phyloP scores from a whole-genome alignment of 1,284 basidiomycete species.

The Austroboletus novae-zelandiae region DNA sequence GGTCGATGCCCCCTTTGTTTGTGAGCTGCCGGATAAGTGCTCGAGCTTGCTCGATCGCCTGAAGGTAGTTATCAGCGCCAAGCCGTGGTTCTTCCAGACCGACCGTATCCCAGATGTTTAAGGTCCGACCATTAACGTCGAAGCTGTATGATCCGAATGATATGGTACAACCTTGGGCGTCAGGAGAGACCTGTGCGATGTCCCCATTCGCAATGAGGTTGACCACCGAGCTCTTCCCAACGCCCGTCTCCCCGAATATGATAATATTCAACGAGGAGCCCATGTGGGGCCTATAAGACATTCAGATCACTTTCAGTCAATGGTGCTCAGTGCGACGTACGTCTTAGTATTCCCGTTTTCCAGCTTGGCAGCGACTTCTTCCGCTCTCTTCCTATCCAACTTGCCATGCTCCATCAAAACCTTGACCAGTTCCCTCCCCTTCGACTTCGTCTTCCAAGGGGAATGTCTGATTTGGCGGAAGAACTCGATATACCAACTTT shows the following conservation, averaged over 20 bases:
- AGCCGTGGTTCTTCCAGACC: conserved; percentile 38
- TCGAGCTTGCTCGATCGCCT: conserved; percentile 37
- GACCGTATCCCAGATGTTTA: conserved; percentile 39
- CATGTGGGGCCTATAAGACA: background rate
- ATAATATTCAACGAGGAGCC: conserved; percentile 27
- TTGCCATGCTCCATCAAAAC: conserved; percentile 29
- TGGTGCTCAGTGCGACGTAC: background rate
- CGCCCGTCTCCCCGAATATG: conserved; percentile 33
- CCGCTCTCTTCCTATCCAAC: conserved; percentile 18
- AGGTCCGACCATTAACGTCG: conserved; percentile 5
- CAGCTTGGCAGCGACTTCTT: conserved; percentile 21
- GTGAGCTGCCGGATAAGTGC: conserved; percentile 33
- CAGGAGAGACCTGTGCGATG: conserved; percentile 26
- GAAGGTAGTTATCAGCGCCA: conserved; percentile 23
- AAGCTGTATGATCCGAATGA: conserved; percentile 27
- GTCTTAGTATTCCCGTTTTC: background rate
- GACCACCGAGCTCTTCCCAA: conserved; percentile 34
- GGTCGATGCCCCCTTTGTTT: conserved; percentile 31
- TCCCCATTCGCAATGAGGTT: conserved; percentile 30
- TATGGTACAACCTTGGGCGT: conserved; percentile 30
- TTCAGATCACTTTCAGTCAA: background rate
- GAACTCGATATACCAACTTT: conserved; percentile 26
- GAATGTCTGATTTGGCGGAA: conserved; percentile 24
- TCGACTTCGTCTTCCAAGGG: conserved; percentile 21
- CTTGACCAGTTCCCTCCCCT: conserved; percentile 25